Base-by-base conservation (phyloP, 345 rosid genomes). In the Melastoma malabathricum region DNA sequence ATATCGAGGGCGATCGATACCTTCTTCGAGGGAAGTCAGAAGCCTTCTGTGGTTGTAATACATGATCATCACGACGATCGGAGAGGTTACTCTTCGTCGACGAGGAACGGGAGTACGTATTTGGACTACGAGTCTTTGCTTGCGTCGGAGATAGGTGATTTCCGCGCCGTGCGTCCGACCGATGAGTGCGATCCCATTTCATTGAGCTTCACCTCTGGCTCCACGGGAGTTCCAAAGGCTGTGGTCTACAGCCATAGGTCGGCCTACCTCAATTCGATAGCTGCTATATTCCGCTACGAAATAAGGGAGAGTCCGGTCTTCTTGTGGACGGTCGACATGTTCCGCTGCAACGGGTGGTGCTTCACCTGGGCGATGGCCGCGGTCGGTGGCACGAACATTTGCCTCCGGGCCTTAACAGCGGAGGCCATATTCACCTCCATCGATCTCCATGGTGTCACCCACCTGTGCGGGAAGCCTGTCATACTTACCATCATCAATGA, bases 261-360 rank as follows among this genome's bases (percentile, higher is more conserved):
- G 0, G 63, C 73, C 10, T 82, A 70, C 59, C 57, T 78, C 16
- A 78, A 75, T 48, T 72, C 82, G n/a, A 46, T 76, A 51, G 78
- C 73, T 3, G 59, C 48, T 13, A 60, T 70, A 17, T 60, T 53
- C 48, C 57, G 63, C 22, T 69, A 47, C 15, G 75, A 65, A 29
- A 52, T 78, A 74, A 41, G 54, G 44, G 34, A 59, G 27, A 52
- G 29, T 9, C 58, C 78, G 0, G 78, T 73, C 55, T 69, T 77
- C 55, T 55, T 78, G 1, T 81, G 88, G 88, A 78, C 81, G 1
- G 62, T 78, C 3, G 84, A 78, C 66, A 81, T 81, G 84, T 81
- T 77, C 59, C 72, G 83, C 6, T 81, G 88, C 57, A 81, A 81
- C 15, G 84, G 88, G 1, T 81, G 88, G 88, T 81, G 88, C 59